phyloP scores from a whole-genome alignment of 148 eudicot species.

The Rhododendron molle region DNA sequence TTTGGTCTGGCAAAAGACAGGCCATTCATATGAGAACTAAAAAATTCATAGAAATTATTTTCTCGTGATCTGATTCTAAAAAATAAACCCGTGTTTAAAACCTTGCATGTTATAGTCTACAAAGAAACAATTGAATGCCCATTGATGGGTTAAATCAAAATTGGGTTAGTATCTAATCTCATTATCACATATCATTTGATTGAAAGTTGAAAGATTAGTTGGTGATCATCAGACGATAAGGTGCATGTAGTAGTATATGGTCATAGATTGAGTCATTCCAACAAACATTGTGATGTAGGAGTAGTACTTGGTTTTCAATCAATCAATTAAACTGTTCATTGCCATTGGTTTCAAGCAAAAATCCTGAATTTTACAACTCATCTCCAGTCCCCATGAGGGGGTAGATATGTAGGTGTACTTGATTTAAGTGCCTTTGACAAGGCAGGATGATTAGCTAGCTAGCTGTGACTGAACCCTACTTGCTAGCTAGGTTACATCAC shows the following conservation, averaged over 20 bases:
- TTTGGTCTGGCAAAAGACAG: rapidly evolving
- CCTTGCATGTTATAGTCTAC: neutral
- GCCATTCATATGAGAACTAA: rapidly evolving
- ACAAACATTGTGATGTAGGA: neutral
- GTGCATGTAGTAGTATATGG: neutral
- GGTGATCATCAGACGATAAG: neutral
- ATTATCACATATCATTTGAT: neutral
- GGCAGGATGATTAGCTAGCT: neutral
- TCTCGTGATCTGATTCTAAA: no score
- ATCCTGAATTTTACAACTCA: neutral
- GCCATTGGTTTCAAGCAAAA: slow-evolving; percentile 11
- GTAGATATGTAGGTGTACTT: slow-evolving; percentile 6
- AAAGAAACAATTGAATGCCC: neutral
- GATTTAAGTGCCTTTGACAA: slow-evolving; percentile 8
- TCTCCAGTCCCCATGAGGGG: neutral
- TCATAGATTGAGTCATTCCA: slow-evolving; percentile 4
- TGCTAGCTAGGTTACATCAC: neutral
- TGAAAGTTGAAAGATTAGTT: neutral
- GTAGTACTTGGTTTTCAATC: neutral
- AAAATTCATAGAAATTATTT: no score
- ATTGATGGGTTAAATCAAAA: neutral
- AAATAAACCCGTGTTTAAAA: no score
- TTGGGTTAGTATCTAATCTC: neutral
- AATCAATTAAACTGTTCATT: slow-evolving; percentile 10
- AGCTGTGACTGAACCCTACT: neutral